phyloP scores from a whole-genome alignment of 2,329 filamentous ascomycete species.

The Monilinia aucupariae region DNA sequence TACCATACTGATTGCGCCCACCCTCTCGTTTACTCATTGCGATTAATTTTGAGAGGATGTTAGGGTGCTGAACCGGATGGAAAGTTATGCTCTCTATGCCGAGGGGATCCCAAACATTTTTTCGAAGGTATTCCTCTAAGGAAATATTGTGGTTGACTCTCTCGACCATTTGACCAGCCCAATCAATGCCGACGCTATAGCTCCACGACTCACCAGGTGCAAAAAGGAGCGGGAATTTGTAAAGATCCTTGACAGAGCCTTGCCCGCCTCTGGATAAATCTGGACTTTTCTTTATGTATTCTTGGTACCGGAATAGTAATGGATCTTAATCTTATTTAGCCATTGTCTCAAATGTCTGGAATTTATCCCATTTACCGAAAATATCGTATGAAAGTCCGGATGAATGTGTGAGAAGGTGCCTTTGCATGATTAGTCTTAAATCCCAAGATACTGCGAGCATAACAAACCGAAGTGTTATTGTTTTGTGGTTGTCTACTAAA shows the following conservation, averaged over 20 bases:
- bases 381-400: conserved; percentile 28
- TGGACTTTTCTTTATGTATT: conserved; percentile 8
- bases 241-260: conserved; percentile 9
- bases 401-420: conserved; percentile 30
- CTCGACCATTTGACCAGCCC: conserved; percentile 48
- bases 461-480: conserved; percentile 31
- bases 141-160: conserved; percentile 32
- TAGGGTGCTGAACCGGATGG: conserved; percentile 19
- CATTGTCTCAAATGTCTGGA: neutral
- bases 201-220: conserved; percentile 59
- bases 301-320: conserved; percentile 19
- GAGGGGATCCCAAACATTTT: conserved; percentile 39
- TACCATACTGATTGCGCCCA: conserved; percentile 19
- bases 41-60: conserved; percentile 21
- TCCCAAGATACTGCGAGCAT: neutral
- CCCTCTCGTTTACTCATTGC: conserved; percentile 25
- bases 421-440: conserved; percentile 11
- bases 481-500: conserved; percentile 23
- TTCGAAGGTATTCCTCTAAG: conserved; percentile 40
- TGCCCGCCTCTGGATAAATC: neutral
- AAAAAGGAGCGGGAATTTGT: conserved; percentile 48
- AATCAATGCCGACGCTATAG: conserved; percentile 50
- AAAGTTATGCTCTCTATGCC: conserved; percentile 27
- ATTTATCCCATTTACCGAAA: conserved; percentile 21
- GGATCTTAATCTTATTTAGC: conserved; percentile 10